phyloP scores from a whole-genome alignment of 1,284 basidiomycete genomes.

The Pseudozyma thailandica region DNA sequence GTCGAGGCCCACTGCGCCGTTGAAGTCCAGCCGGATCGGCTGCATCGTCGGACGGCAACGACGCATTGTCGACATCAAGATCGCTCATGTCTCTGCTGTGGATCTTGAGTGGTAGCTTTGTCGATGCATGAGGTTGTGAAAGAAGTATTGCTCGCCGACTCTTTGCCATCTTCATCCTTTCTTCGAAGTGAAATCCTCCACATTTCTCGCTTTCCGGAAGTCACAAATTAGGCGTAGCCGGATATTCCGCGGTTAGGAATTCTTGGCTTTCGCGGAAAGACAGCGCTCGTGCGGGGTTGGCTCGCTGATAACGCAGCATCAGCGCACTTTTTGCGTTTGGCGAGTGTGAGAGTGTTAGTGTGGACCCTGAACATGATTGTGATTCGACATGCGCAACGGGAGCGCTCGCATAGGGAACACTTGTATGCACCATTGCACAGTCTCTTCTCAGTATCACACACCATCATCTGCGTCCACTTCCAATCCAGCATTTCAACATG shows the following conservation, averaged over 20 bases:
- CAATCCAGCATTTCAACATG: constrained; percentile 6
- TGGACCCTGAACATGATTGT: constrained; percentile 20
- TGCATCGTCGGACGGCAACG: constrained; percentile 16
- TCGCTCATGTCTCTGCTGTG: constrained; percentile 7
- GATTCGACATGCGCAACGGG: neutral
- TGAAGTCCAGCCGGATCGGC: neutral
- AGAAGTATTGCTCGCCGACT: neutral
- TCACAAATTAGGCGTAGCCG: no score
- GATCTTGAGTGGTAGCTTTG: neutral
- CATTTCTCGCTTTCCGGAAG: neutral
- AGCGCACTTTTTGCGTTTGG: neutral
- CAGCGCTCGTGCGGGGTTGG: no score
- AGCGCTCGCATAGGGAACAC: no score
- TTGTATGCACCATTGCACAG: no score
- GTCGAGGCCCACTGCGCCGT: neutral
- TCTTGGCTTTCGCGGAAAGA: no score
- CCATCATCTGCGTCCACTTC: constrained; percentile 8
- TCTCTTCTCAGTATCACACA: no score
- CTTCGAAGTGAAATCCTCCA: neutral
- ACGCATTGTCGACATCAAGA: constrained; percentile 15
- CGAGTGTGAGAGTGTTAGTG: no score
- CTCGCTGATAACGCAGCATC: no score
- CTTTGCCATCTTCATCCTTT: neutral
- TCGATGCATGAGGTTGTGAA: neutral
- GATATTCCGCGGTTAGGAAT: no score